phyloP scores from a whole-genome alignment of 2,329 filamentous ascomycete genomes.

The Pyricularia pennisetigena region DNA sequence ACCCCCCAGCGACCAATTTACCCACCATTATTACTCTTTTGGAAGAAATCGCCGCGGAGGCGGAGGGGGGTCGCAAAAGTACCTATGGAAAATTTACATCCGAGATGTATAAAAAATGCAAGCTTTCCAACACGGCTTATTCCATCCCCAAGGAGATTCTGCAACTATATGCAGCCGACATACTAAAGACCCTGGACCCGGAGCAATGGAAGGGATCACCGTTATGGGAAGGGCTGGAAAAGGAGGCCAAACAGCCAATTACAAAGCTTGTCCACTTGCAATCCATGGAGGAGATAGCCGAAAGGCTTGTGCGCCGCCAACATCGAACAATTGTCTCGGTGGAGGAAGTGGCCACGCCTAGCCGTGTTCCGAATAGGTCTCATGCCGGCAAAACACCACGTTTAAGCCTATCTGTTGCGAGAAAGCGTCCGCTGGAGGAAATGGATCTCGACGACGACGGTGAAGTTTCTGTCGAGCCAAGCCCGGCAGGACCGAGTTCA shows the following conservation, averaged over 20 bases:
- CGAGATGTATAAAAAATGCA: constrained; percentile 28
- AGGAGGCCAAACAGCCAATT: constrained; percentile 17
- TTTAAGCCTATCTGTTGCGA: constrained; percentile 29
- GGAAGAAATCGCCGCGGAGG: constrained; percentile 17
- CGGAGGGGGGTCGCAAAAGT: constrained; percentile 16
- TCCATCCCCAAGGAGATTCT: constrained; percentile 26
- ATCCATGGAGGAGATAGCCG: constrained; percentile 11
- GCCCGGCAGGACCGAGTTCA: neutral
- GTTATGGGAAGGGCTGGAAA: constrained; percentile 24
- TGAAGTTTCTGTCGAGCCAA: constrained; percentile 18
- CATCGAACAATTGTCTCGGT: neutral
- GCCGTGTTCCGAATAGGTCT: neutral
- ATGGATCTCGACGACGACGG: constrained; percentile 26
- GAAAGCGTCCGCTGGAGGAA: constrained; percentile 32
- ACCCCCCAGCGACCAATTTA: neutral
- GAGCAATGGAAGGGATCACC: constrained; percentile 20
- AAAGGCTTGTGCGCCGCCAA: constrained; percentile 15
- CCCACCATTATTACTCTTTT: constrained; percentile 11
- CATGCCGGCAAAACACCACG: constrained; percentile 32
- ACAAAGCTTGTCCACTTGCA: constrained; percentile 7
- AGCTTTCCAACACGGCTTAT: constrained; percentile 23
- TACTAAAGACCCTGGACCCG: constrained; percentile 24
- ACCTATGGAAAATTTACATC: constrained; percentile 18
- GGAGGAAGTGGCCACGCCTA: neutral
- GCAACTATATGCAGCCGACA: constrained; percentile 30